These are phyloP conservation scores for Mortierella alpina DNA, from an alignment of 192 early-diverging fungal genomes.

Conservation along the genomic window DNA sequence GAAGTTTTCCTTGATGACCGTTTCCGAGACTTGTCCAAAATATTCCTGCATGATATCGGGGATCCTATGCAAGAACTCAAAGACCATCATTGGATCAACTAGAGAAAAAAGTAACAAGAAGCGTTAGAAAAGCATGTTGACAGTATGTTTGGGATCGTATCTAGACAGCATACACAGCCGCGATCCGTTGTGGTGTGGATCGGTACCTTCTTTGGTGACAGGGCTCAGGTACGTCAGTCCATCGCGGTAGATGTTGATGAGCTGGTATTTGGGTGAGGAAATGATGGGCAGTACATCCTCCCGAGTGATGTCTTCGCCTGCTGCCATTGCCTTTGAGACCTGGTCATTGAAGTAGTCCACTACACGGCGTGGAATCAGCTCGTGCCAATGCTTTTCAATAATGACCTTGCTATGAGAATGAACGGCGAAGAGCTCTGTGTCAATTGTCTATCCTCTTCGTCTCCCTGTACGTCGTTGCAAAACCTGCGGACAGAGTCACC, in stretches of 20 bases:
- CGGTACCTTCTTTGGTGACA: slow-evolving; percentile 77
- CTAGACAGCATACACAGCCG: background rate
- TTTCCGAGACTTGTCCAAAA: slow-evolving; percentile 83
- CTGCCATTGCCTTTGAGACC: slow-evolving; percentile 65
- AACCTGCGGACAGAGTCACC: no score
- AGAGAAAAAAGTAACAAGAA: background rate
- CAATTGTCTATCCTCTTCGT: background rate
- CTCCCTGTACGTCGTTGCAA: slow-evolving; percentile 4
- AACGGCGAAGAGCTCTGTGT: background rate
- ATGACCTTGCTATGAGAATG: slow-evolving; percentile 73
- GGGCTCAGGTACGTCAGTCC: slow-evolving; percentile 83
- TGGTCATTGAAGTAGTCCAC: slow-evolving; percentile 73
- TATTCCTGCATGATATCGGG: slow-evolving; percentile 86
- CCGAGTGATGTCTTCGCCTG: slow-evolving; percentile 56
- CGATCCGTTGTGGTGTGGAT: background rate
- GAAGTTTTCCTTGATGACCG: slow-evolving; percentile 92
- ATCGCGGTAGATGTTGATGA: slow-evolving; percentile 75
- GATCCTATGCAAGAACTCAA: slow-evolving; percentile 88
- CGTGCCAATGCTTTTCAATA: slow-evolving; percentile 91
- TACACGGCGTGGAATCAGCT: slow-evolving; percentile 68
- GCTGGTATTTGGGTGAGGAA: slow-evolving; percentile 69
- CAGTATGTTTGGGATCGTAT: background rate
- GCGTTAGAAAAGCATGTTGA: background rate
- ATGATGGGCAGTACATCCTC: slow-evolving; percentile 75
- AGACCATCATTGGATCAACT: slow-evolving; percentile 85